phyloP scores from a whole-genome alignment of 1,284 basidiomycete species.

The Pyrrhoderma lamaoense region DNA sequence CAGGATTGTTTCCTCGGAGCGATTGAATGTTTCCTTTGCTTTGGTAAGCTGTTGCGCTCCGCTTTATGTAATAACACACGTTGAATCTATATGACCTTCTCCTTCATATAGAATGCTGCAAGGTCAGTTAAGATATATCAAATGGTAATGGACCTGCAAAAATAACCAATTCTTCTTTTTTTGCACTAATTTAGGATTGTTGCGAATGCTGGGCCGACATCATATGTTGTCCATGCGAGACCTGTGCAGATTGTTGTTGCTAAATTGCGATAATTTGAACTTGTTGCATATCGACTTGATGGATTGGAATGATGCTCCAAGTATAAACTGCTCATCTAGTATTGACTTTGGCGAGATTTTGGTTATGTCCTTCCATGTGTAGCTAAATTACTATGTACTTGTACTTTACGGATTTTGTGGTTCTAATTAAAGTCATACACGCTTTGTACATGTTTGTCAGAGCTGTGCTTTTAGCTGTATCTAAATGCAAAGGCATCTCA shows the following conservation, averaged over 20 bases:
- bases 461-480: no score
- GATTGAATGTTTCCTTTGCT: constrained; percentile 59
- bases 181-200: constrained; percentile 27
- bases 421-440: no score
- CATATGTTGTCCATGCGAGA: constrained; percentile 28
- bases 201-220: constrained; percentile 39
- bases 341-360: no score
- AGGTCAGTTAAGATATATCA: constrained; percentile 23
- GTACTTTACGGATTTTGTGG: no score
- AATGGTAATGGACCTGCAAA: constrained; percentile 1
- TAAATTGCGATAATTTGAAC: no score
- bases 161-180: neutral
- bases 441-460: no score
- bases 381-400: no score
- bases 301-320: no score
- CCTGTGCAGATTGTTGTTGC: constrained; percentile 11
- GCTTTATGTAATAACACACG: neutral
- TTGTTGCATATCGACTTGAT: no score
- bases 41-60: constrained; percentile 31
- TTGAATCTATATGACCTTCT: neutral
- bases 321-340: no score
- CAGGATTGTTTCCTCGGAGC: constrained; percentile 55
- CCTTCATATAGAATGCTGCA: constrained; percentile 30
- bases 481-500: no score
- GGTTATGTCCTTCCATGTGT: no score